Evolutionary conservation across 768 basidiomycete species (phyloP), one percentile per base, ranked within the genome.

Genomic region (Strobilomyces dryophilus): DNA sequence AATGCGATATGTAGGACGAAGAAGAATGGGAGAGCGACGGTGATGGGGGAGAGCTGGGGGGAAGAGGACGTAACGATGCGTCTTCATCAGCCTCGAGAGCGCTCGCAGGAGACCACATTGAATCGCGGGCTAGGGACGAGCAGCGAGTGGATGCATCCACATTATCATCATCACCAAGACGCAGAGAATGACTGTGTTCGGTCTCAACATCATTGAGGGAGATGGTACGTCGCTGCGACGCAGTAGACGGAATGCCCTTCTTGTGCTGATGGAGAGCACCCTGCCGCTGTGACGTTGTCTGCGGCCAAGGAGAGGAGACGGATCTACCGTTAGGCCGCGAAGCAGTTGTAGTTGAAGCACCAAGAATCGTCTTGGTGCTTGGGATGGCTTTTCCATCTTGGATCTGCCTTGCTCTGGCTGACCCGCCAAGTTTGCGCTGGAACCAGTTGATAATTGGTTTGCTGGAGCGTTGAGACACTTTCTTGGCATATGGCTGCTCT

Each of bases 381-480:
- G 60, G 45, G 18, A 48, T 26, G 41, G 53, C 14, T 48, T 57
- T 60, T 45, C 61, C 66, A 44, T 76, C 74, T 10, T 72, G 69
- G 15, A 67, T 70, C 51, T 84, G 77, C 67, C 85, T 83, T 20
- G 74, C 62, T 55, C 79, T 81, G 35, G 76, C 82, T 20, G 84
- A 79, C 24, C 88, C 88, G 34, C 83, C 85, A 14, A 93, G 76
- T 69, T 93, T 93, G 58, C 89, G 83, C 63, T 92, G 90, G 55
- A 93, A 84, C 91, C 91, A 93, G 61, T 89, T 87, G 62, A 93
- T 84, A 61, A 93, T 86, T 9, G 91, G 91, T 66, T 90, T 89
- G 68, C 89, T 87, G 17, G 86, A 82, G 36, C 85, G 82, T 45
- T 82, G 79, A 50, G 84, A 71, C 8, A 80, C 65, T 66, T 86